phyloP scores from a whole-genome alignment of 148 eudicot genomes.

The Pharnaceum exiguum region DNA sequence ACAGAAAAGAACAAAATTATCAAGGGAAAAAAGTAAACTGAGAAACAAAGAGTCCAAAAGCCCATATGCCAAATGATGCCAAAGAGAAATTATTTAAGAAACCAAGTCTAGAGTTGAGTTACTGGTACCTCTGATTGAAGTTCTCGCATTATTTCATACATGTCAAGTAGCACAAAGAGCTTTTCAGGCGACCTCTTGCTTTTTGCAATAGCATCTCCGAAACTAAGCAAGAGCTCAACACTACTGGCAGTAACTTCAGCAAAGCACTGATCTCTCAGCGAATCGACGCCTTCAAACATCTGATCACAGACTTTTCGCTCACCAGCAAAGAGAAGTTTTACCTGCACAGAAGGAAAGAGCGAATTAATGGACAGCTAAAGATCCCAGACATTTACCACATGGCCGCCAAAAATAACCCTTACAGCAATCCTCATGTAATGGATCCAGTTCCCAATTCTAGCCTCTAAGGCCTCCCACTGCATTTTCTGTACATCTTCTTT shows the following conservation, averaged over 20 bases:
- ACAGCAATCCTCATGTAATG: conserved; percentile 99
- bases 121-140: conserved; percentile 78
- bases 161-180: conserved; percentile 90
- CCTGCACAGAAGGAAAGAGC: conserved; percentile 48
- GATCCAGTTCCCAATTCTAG: conserved; percentile 97
- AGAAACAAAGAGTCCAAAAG: too few species aligned
- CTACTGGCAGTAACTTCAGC: conserved; percentile 89
- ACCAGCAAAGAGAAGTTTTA: conserved; percentile 91
- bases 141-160: conserved; percentile 99
- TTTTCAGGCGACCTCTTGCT: conserved; percentile 99
- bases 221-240: conserved; percentile 87
- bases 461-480: conserved; percentile 99
- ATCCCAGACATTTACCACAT: not conserved
- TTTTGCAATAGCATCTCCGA: conserved; percentile 95
- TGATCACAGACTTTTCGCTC: conserved; percentile 94
- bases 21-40: too few species aligned
- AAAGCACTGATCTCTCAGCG: conserved; percentile 83
- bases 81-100: too few species aligned
- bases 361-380: conserved; percentile 5
- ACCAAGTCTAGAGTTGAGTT: not conserved
- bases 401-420: conserved; percentile 19
- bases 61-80: too few species aligned
- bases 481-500: conserved; percentile 98
- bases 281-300: conserved; percentile 81
- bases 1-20: too few species aligned